A percentile compares a stretch with the other conserved stretches of the same genome.
These are phyloP conservation scores for Mrakia blollopis DNA, from an alignment of 768 basidiomycete species.

Conservation along the genomic window DNA sequence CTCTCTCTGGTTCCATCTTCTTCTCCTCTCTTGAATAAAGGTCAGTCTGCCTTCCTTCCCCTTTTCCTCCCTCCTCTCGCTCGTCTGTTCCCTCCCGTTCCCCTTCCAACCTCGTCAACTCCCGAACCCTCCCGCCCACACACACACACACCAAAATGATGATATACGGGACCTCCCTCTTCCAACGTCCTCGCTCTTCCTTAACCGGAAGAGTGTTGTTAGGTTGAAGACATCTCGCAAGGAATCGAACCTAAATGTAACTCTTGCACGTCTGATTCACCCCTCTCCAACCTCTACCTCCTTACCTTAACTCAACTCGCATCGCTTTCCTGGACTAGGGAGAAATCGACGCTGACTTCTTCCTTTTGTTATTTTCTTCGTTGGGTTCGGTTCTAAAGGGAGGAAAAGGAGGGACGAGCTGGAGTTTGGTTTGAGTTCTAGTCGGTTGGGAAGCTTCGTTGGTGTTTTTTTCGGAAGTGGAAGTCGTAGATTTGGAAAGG, in stretches of 20 bases:
- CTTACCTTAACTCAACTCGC: background rate
- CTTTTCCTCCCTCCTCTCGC: background rate
- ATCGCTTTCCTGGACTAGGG: background rate
- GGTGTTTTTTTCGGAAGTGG: too few relatives aligned
- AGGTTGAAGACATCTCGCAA: conserved; percentile 22
- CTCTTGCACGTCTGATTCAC: conserved; percentile 24
- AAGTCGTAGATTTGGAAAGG: too few relatives aligned
- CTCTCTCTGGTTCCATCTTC: background rate
- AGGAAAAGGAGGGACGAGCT: too few relatives aligned
- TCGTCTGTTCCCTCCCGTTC: too few relatives aligned
- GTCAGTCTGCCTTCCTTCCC: background rate
- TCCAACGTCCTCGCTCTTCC: background rate
- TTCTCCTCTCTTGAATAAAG: conserved; percentile 1
- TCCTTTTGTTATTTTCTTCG: too few relatives aligned
- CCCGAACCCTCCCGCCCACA: background rate
- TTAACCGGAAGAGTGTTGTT: background rate
- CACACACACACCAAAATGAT: background rate
- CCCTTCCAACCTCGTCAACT: too few relatives aligned
- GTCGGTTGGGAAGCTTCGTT: too few relatives aligned
- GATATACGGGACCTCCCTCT: conserved; percentile 23
- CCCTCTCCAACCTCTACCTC: background rate
- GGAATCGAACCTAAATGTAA: conserved; percentile 27
- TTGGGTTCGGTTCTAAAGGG: too few relatives aligned
- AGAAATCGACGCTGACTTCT: too few relatives aligned
- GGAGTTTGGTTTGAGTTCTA: too few relatives aligned